Evolutionary conservation across 2,329 filamentous ascomycete species (phyloP).

Genomic region (Bisporella sp.): DNA sequence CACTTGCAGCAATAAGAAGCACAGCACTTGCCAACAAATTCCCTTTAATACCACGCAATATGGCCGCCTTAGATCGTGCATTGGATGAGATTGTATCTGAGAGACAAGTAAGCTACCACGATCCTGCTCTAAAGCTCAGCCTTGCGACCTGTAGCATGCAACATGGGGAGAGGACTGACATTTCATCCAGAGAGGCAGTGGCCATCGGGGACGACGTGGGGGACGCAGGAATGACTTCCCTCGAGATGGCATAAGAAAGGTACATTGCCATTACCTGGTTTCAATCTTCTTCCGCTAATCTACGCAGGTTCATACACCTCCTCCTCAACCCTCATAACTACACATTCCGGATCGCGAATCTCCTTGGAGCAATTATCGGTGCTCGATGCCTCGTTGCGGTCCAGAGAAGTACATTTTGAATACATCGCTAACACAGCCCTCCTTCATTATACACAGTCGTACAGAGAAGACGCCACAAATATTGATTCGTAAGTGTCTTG

Average conservation of each 20-base stretch:
- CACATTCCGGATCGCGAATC: slow-evolving; percentile 26
- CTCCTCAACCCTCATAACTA: slow-evolving; percentile 28
- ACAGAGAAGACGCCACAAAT: slow-evolving; percentile 56
- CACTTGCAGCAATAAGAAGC: too few species aligned
- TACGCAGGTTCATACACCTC: slow-evolving; percentile 28
- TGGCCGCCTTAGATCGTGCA: slow-evolving; percentile 47
- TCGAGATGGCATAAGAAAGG: slow-evolving; percentile 89
- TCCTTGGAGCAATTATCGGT: slow-evolving; percentile 21
- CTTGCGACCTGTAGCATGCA: slow-evolving; percentile 12
- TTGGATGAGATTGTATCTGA: slow-evolving; percentile 59
- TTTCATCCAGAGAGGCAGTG: slow-evolving; percentile 20
- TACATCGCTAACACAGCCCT: slow-evolving; percentile 39
- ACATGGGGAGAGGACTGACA: slow-evolving; percentile 10
- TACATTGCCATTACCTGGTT: slow-evolving; percentile 29
- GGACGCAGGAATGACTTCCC: slow-evolving; percentile 43
- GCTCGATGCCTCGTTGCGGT: slow-evolving; percentile 24
- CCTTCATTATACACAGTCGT: slow-evolving; percentile 45
- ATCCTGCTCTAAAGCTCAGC: slow-evolving; percentile 13
- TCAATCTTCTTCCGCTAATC: slow-evolving; percentile 5
- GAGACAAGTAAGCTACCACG: slow-evolving; percentile 41
- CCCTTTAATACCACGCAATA: not conserved
- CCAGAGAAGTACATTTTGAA: slow-evolving; percentile 32
- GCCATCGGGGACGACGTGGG: slow-evolving; percentile 24
- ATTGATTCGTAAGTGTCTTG: slow-evolving; percentile 57
- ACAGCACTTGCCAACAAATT: too few species aligned